Base-by-base conservation (phyloP, 495 filamentous ascomycete species). In the Barbatosphaeria neglecta region DNA sequence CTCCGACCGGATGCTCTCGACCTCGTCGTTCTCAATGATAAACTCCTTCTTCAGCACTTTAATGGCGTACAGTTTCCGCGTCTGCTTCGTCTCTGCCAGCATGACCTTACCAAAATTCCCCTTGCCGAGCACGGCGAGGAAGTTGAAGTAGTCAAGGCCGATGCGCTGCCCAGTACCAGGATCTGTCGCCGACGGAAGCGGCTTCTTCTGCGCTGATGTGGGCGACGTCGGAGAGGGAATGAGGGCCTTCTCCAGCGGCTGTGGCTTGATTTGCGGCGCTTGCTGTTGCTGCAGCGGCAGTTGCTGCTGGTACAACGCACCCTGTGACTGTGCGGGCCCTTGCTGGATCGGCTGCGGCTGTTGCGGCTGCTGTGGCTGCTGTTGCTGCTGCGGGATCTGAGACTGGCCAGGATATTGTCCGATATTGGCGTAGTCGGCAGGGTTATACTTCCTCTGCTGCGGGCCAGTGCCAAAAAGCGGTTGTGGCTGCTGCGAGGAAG, bases 101-200 rank as follows among this genome's bases (percentile, higher is more conserved):
- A 99, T 99, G 69, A 99, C 92, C 71, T 99, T 99, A 64, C 92
- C 92, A 59, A 99, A 99, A 63, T 99, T 99, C 68, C 92, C 92
- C 64, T 99, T 99, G 52, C 92, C 92, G 52, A 99, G 82, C 52
- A 99, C 92, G 47, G 92, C 92, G 51, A 99, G 76, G 77, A 99
- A 99, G 60, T 99, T 99, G 73, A 99, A 99, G 62, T 97, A 89
- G 62, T 97, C 92, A 40, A 99, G 73, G 24, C 92, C 92, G 57
- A 99, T 96, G 46, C 92, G 73, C 49, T 78, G 66, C 39, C 84
- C 86, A 15, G 77, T 78, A 27, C 83, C 83, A 15, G 76, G 65
- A 43, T 76, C 76, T n/a, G 73, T 74, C 16, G 75, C 75, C 16
- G 73, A 73, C 44, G 80, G 76, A 46, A 73, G 57, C n/a, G 70